Conservation (phyloP, 805 yeast species). For the Candida bentonensis region DNA sequence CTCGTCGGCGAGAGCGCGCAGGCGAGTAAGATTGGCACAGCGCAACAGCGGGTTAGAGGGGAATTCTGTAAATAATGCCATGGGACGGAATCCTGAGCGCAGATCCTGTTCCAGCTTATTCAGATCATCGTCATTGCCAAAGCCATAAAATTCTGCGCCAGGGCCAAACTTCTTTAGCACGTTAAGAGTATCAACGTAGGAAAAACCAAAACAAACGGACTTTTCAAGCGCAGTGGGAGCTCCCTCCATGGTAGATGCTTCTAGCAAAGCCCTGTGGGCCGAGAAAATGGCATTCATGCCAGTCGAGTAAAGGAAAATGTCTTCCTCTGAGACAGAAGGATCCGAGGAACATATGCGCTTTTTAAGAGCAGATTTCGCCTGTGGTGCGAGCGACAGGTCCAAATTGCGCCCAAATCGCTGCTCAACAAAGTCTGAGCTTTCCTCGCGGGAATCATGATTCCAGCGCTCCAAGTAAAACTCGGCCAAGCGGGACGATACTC, state of each 20-base stretch:
- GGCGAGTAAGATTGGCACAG: slow-evolving; percentile 61
- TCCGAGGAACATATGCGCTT: slow-evolving; percentile 37
- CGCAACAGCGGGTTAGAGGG: slow-evolving; percentile 90
- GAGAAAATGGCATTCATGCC: slow-evolving; percentile 90
- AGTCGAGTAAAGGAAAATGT: slow-evolving; percentile 66
- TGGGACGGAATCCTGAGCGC: slow-evolving; percentile 46
- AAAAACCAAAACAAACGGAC: slow-evolving; percentile 90
- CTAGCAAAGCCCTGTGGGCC: slow-evolving; percentile 40
- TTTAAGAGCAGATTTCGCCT: slow-evolving; percentile 62
- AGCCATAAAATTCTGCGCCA: slow-evolving; percentile 75
- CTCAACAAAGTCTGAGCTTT: slow-evolving; percentile 58
- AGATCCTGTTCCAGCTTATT: slow-evolving; percentile 50
- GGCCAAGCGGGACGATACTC: slow-evolving; percentile 81
- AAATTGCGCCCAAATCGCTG: slow-evolving; percentile 84
- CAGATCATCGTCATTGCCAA: slow-evolving; percentile 46
- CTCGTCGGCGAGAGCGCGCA: slow-evolving; percentile 51
- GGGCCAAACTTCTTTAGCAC: slow-evolving; percentile 82
- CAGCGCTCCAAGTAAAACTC: slow-evolving; percentile 53
- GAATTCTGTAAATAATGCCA: slow-evolving; percentile 74
- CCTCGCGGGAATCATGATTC: slow-evolving; percentile 1
- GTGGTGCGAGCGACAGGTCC: slow-evolving; percentile 58
- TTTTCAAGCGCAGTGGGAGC: slow-evolving; percentile 21
- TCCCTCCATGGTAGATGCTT: slow-evolving; percentile 10
- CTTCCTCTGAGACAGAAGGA: slow-evolving; percentile 8
- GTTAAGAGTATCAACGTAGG: slow-evolving; percentile 85